These are phyloP conservation scores for Saturnispora galanensis DNA, from an alignment of 805 yeast genomes.

Conservation along the genomic window DNA sequence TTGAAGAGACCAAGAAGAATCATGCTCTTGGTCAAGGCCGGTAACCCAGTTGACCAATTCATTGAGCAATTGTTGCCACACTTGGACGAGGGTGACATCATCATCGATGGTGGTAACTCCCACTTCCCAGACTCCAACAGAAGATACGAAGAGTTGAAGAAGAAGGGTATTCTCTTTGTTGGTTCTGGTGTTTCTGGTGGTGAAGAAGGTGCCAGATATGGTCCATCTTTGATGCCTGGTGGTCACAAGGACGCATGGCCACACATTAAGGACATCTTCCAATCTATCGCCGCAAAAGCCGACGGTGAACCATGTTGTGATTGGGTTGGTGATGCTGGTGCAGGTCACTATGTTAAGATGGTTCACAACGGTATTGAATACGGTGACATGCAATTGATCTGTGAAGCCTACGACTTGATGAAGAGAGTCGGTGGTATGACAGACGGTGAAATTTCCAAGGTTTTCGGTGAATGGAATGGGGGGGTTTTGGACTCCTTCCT, in stretches of 20 bases:
- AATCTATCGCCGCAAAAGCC: conserved; percentile 88
- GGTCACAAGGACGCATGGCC: conserved; percentile 99
- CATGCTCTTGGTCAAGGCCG: conserved; percentile 91
- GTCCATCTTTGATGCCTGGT: conserved; percentile 99
- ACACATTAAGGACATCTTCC: conserved; percentile 93
- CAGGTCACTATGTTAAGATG: conserved; percentile 99
- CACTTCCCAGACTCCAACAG: conserved; percentile 98
- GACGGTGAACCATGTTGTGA: conserved; percentile 99
- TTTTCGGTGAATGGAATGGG: conserved; percentile 86
- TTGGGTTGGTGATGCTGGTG: conserved; percentile 99
- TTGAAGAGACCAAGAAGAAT: conserved; percentile 97
- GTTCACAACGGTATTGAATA: conserved; percentile 99
- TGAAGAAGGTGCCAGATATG: conserved; percentile 99
- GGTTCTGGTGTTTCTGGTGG: conserved; percentile 99
- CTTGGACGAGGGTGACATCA: conserved; percentile 94
- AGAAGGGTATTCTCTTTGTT: conserved; percentile 81
- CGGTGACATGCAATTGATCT: conserved; percentile 99
- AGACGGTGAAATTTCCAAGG: conserved; percentile 88
- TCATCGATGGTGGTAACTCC: conserved; percentile 99
- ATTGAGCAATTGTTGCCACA: conserved; percentile 81
- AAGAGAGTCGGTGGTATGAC: conserved; percentile 88
- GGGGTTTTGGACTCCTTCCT: conserved; percentile 97
- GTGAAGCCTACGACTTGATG: conserved; percentile 95
- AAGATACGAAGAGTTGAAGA: conserved; percentile 81
- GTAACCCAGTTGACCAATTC: conserved; percentile 86